A percentile compares a stretch with the other conserved stretches of the same genome.
These are phyloP conservation scores for Colletotrichum filicis DNA, from an alignment of 2,329 filamentous ascomycete species.

Conservation along the genomic window DNA sequence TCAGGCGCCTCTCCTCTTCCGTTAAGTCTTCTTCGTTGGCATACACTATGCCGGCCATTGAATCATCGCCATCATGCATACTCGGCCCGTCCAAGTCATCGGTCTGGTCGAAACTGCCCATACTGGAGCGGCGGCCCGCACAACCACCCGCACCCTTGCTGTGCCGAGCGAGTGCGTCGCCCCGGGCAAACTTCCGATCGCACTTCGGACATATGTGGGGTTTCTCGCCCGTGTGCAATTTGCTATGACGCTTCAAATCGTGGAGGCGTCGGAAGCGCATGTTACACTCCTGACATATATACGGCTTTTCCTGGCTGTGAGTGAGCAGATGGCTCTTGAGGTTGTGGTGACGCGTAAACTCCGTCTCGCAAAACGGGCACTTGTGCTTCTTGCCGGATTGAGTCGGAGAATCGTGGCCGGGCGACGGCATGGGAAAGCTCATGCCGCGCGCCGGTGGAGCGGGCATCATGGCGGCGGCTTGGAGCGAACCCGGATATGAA, in stretches of 20 bases:
- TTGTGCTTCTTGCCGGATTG: constrained; percentile 84
- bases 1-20: constrained; percentile 72
- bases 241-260: constrained; percentile 94
- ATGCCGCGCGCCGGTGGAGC: constrained; percentile 62
- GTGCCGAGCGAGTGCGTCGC: constrained; percentile 93
- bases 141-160: constrained; percentile 97
- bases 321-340: constrained; percentile 97
- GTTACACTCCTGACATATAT: constrained; percentile 91
- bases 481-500: constrained; percentile 65
- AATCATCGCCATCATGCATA: constrained; percentile 62
- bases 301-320: constrained; percentile 98
- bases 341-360: constrained; percentile 97
- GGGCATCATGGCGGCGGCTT: constrained; percentile 53
- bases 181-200: constrained; percentile 92
- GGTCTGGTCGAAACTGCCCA: constrained; percentile 83
- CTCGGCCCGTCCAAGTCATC: constrained; percentile 74
- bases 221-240: constrained; percentile 95
- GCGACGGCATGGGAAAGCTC: constrained; percentile 66
- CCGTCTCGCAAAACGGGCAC: constrained; percentile 95
- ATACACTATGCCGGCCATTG: constrained; percentile 56
- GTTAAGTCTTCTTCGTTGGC: constrained; percentile 69
- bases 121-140: constrained; percentile 88
- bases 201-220: constrained; percentile 96
- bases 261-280: constrained; percentile 93
- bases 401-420: constrained; percentile 64